A percentile compares a stretch with the other conserved stretches of the same genome.
Conservation (phyloP, 2,329 filamentous ascomycete genomes). For the Calonectria montana region DNA sequence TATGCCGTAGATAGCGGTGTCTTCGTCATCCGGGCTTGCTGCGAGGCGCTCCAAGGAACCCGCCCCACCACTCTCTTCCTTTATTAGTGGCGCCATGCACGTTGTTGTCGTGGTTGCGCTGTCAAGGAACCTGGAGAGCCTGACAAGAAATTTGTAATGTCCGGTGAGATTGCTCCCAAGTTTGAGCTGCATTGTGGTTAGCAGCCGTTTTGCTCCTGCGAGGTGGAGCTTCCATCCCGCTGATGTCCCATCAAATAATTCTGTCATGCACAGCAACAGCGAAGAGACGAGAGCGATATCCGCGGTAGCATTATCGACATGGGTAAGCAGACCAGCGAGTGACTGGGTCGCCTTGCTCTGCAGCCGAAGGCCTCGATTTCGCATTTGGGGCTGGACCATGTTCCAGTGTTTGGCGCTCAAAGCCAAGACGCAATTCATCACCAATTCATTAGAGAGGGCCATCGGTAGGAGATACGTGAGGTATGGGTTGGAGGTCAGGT, state of each 20-base stretch:
- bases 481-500: conserved; percentile 45
- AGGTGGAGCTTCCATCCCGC: conserved; percentile 56
- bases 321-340: conserved; percentile 47
- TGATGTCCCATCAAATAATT: conserved; percentile 55
- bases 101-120: conserved; percentile 49
- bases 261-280: conserved; percentile 55
- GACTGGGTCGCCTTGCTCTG: conserved; percentile 47
- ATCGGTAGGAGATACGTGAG: conserved; percentile 47
- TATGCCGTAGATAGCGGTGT: conserved; percentile 50
- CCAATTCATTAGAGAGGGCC: conserved; percentile 47
- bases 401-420: conserved; percentile 50
- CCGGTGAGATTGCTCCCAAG: conserved; percentile 49
- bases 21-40: conserved; percentile 44
- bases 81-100: conserved; percentile 48
- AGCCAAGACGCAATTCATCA: conserved; percentile 48
- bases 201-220: conserved; percentile 53
- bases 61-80: conserved; percentile 45
- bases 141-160: conserved; percentile 52
- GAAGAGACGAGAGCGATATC: conserved; percentile 53
- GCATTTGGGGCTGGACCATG: conserved; percentile 46
- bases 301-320: conserved; percentile 46
- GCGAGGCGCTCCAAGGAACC: conserved; percentile 40
- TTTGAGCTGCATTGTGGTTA: conserved; percentile 47
- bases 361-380: conserved; percentile 44
- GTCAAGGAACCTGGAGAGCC: conserved; percentile 47